A percentile compares a stretch with the other conserved stretches of the same genome.
Conservation (phyloP, 306 rosid species). For the Glycine latifolia region DNA sequence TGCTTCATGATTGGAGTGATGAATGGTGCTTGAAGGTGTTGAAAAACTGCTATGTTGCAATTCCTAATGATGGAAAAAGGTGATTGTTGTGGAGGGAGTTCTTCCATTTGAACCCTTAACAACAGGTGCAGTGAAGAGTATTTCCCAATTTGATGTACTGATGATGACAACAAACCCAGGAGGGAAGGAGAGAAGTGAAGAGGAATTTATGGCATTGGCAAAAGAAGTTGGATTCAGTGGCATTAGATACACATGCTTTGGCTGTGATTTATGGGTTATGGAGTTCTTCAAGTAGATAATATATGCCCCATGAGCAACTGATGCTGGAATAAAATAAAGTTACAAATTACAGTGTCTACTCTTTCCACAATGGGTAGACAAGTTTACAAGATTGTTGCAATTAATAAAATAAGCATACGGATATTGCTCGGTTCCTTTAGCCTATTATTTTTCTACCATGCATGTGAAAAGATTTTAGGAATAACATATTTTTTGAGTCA, state of each 20-base stretch:
- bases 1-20: constrained; percentile 59
- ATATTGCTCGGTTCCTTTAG: too few relatives aligned
- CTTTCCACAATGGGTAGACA: too few relatives aligned
- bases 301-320: not conserved
- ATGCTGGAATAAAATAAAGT: too few relatives aligned
- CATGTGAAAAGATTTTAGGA: too few relatives aligned
- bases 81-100: constrained; percentile 49
- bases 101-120: constrained; percentile 36
- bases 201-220: constrained; percentile 48
- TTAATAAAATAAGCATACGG: too few relatives aligned
- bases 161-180: constrained; percentile 55
- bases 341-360: too few relatives aligned
- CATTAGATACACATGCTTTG: constrained; percentile 14
- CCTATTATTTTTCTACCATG: too few relatives aligned
- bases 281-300: constrained; percentile 46
- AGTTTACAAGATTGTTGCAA: too few relatives aligned
- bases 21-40: constrained; percentile 48
- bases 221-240: constrained; percentile 42
- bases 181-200: constrained; percentile 52
- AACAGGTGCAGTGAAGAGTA: not conserved
- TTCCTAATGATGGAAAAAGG: constrained; percentile 52
- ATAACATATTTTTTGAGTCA: too few relatives aligned
- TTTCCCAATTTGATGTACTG: constrained; percentile 37
- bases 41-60: constrained; percentile 50
- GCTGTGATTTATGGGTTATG: constrained; percentile 41